A percentile compares a stretch with the other conserved stretches of the same genome.
Conservation (phyloP, 345 rosid genomes). For the Gossypium thurberi region DNA sequence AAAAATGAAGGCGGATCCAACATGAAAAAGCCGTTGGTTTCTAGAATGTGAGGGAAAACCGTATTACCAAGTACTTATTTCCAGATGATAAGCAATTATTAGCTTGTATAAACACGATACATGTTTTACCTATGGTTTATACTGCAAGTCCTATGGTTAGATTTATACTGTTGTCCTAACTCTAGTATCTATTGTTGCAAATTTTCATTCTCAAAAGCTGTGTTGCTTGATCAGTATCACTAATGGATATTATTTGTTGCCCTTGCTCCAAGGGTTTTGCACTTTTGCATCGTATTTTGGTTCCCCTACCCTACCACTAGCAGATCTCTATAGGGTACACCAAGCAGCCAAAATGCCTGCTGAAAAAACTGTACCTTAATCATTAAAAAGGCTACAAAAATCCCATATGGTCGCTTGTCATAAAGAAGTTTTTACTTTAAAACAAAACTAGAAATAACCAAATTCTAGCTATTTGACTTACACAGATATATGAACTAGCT, state of each 20-base stretch:
- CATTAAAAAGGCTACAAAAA: neutral
- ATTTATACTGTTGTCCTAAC: neutral
- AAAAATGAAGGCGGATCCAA: constrained; percentile 14
- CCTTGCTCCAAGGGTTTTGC: too few species aligned
- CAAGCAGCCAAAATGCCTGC: neutral
- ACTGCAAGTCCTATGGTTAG: neutral
- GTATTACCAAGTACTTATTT: neutral
- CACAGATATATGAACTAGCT: too few species aligned
- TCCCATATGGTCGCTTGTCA: neutral
- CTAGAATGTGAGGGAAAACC: constrained; percentile 1
- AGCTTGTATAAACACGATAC: neutral
- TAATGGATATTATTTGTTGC: too few species aligned
- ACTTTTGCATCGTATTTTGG: too few species aligned
- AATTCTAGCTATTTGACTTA: neutral
- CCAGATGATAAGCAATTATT: neutral
- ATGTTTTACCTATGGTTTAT: neutral
- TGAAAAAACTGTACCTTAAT: neutral
- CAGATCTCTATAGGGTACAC: neutral
- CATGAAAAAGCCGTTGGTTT: neutral
- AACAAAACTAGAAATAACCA: neutral
- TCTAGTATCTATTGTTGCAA: neutral
- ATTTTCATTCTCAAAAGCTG: too few species aligned
- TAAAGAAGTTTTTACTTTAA: neutral
- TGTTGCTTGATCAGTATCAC: too few species aligned
- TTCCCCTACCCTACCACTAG: neutral